Conservation (phyloP, 495 filamentous ascomycete genomes). For the Penicillium salamii region DNA sequence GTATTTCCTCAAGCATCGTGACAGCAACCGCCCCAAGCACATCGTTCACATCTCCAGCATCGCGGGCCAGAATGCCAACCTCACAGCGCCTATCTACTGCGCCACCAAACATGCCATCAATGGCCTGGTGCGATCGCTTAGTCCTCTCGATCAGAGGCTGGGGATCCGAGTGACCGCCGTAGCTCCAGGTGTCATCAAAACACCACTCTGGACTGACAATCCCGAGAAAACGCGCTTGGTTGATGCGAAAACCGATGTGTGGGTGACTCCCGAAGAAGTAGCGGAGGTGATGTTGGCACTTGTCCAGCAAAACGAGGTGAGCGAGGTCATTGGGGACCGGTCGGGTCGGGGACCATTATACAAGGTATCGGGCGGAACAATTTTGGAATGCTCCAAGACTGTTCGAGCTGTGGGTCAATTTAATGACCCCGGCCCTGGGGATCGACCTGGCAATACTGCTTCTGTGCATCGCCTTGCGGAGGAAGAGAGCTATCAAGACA, state of each 20-base stretch:
- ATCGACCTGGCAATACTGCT: conserved; percentile 44
- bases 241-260: conserved; percentile 47
- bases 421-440: conserved; percentile 57
- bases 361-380: conserved; percentile 43
- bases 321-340: conserved; percentile 42
- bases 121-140: conserved; percentile 56
- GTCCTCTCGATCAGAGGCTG: conserved; percentile 44
- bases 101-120: conserved; percentile 63
- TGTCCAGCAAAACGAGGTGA: conserved; percentile 48
- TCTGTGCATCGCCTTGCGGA: conserved; percentile 36
- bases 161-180: conserved; percentile 65
- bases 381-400: conserved; percentile 59
- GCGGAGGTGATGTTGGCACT: conserved; percentile 62
- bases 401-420: conserved; percentile 50
- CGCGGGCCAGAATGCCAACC: conserved; percentile 53
- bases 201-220: conserved; percentile 66
- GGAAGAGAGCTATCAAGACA: conserved; percentile 45
- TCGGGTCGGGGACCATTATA: conserved; percentile 31
- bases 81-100: conserved; percentile 55
- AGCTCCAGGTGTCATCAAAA: conserved; percentile 65
- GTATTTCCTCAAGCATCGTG: conserved; percentile 44
- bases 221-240: conserved; percentile 63
- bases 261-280: conserved; percentile 64
- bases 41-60: conserved; percentile 62
- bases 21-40: conserved; percentile 40